phyloP scores from a whole-genome alignment of 2,329 filamentous ascomycete genomes.

The Mariannaea elegans region DNA sequence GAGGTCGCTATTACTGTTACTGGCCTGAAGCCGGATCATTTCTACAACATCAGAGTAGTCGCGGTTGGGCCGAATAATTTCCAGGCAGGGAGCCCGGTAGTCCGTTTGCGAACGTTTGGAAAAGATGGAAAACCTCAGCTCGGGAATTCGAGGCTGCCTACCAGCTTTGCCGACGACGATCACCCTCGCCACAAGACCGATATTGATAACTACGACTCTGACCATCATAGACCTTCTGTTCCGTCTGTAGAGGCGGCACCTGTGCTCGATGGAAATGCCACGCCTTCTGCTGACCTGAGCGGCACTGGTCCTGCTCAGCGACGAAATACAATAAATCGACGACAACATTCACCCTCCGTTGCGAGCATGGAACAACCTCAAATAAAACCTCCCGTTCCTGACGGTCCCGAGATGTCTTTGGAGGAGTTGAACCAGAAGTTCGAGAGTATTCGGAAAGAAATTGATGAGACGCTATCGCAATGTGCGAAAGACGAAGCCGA shows the following conservation, averaged over 20 bases:
- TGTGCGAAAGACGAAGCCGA: conserved; percentile 78
- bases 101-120: conserved; percentile 82
- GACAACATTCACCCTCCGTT: conserved; percentile 78
- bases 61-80: conserved; percentile 93
- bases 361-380: conserved; percentile 62
- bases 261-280: conserved; percentile 67
- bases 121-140: conserved; percentile 70
- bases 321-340: conserved; percentile 71
- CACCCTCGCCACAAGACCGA: conserved; percentile 49
- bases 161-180: conserved; percentile 65
- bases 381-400: conserved; percentile 53
- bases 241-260: conserved; percentile 69
- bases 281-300: conserved; percentile 69
- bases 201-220: conserved; percentile 56
- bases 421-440: conserved; percentile 84
- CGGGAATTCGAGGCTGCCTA: conserved; percentile 64
- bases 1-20: conserved; percentile 81
- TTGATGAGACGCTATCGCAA: conserved; percentile 78
- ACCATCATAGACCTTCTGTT: conserved; percentile 59
- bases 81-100: conserved; percentile 84
- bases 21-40: conserved; percentile 84
- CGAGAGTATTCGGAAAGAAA: conserved; percentile 82
- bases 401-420: conserved; percentile 72
- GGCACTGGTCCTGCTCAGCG: conserved; percentile 56
- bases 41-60: conserved; percentile 93